A percentile compares a stretch with the other conserved stretches of the same genome.
These are phyloP conservation scores for Lenwebbia sp. DNA, from an alignment of 345 rosid genomes.

Conservation along the genomic window DNA sequence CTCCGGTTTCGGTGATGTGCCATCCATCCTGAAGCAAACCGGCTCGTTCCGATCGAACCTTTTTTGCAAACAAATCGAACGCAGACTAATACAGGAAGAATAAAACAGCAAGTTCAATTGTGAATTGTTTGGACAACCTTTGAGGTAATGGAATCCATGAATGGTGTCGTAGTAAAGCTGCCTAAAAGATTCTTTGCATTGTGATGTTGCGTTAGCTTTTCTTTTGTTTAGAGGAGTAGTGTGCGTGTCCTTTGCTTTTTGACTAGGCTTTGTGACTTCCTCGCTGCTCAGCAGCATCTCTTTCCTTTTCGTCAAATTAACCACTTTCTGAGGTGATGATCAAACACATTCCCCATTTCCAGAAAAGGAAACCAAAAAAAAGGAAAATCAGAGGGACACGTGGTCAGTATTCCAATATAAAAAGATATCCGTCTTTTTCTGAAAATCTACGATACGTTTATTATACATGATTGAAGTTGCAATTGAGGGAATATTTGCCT, in stretches of 20 bases:
- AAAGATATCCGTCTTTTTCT: neutral
- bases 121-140: neutral
- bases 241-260: conserved; percentile 24
- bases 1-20: conserved; percentile 3
- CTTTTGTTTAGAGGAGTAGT: conserved; percentile 22
- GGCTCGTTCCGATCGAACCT: neutral
- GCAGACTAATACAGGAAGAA: neutral
- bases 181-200: conserved; percentile 2
- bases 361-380: neutral
- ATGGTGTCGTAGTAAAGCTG: neutral
- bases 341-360: neutral
- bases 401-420: neutral
- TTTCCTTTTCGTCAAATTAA: conserved; percentile 4
- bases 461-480: neutral
- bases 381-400: neutral
- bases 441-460: fast-evolving
- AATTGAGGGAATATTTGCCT: neutral
- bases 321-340: neutral
- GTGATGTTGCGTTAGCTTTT: conserved; percentile 3
- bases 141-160: neutral
- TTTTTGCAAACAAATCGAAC: neutral
- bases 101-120: neutral
- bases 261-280: conserved; percentile 7
- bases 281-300: conserved; percentile 21
- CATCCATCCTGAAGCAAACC: conserved; percentile 1